Conservation (phyloP, 78 protist genomes). For the Polysphondylium violaceum region DNA sequence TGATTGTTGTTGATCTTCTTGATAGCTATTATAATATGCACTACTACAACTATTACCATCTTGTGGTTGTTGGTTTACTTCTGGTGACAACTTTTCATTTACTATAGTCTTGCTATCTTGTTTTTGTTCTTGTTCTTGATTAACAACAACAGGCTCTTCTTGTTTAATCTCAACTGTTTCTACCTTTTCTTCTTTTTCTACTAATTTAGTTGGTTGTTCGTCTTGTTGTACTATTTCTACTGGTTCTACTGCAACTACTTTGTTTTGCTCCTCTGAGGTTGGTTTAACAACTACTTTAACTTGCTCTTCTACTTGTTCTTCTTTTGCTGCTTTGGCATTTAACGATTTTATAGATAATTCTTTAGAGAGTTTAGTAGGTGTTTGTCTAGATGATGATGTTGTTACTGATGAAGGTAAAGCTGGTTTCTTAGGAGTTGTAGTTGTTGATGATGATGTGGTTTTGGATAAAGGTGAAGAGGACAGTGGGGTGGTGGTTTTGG, state of each 20-base stretch:
- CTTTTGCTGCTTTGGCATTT: not conserved
- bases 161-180: not conserved
- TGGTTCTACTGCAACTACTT: not conserved
- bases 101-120: not conserved
- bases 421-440: not conserved
- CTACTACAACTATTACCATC: not conserved
- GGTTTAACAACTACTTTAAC: not conserved
- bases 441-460: slow-evolving; percentile 20
- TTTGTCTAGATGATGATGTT: not conserved
- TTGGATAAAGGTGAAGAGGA: not conserved
- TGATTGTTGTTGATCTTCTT: not conserved
- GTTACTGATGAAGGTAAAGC: not conserved
- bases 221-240: not conserved
- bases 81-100: not conserved
- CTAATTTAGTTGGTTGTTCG: not conserved
- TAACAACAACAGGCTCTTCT: slow-evolving; percentile 3
- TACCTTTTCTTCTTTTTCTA: not conserved
- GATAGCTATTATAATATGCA: too few relatives aligned
- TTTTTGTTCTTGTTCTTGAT: not conserved
- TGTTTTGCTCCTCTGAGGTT: not conserved
- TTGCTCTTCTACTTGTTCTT: not conserved
- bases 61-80: not conserved
- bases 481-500: not conserved
- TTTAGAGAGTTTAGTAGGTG: not conserved
- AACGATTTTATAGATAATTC: not conserved